Conservation (phyloP, 352 stramenopile species). For the Phytophthora meadii region DNA sequence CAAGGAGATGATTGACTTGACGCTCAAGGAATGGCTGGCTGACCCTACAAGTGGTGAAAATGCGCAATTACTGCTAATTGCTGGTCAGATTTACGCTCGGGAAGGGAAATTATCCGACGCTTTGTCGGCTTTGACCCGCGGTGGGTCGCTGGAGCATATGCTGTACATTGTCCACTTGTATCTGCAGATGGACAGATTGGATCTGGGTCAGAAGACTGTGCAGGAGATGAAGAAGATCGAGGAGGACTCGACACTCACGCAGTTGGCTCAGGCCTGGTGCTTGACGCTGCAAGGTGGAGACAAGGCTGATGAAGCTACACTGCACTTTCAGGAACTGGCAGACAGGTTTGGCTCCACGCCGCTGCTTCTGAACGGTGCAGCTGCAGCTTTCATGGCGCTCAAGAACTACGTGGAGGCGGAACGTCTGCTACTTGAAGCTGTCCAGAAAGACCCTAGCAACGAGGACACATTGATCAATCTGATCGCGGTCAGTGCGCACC, state of each 20-base stretch:
- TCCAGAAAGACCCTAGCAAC: slow-evolving; percentile 86
- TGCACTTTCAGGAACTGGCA: slow-evolving; percentile 93
- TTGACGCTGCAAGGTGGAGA: slow-evolving; percentile 83
- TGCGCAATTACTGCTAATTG: slow-evolving; percentile 92
- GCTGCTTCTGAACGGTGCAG: slow-evolving; percentile 93
- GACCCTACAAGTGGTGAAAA: slow-evolving; percentile 86
- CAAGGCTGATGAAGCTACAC: slow-evolving; percentile 89
- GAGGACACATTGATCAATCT: slow-evolving; percentile 96
- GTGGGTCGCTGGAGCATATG: slow-evolving; percentile 94
- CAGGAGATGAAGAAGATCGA: slow-evolving; percentile 92
- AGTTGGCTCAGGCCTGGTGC: slow-evolving; percentile 93
- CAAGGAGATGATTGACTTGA: slow-evolving; percentile 89
- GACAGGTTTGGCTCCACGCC: slow-evolving; percentile 95
- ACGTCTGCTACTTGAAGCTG: slow-evolving; percentile 85
- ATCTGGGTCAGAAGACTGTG: slow-evolving; percentile 92
- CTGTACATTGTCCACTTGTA: slow-evolving; percentile 87
- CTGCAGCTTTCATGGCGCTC: slow-evolving; percentile 92
- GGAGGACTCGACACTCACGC: slow-evolving; percentile 96
- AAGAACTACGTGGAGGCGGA: slow-evolving; percentile 93
- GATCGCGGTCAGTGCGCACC: slow-evolving; percentile 90
- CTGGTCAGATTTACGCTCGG: slow-evolving; percentile 93
- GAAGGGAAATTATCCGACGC: slow-evolving; percentile 95
- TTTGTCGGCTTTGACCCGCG: slow-evolving; percentile 91
- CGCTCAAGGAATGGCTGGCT: slow-evolving; percentile 91
- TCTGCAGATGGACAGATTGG: slow-evolving; percentile 94